Base-by-base conservation (phyloP, 331 rosid genomes). In the Quercus phellos region DNA sequence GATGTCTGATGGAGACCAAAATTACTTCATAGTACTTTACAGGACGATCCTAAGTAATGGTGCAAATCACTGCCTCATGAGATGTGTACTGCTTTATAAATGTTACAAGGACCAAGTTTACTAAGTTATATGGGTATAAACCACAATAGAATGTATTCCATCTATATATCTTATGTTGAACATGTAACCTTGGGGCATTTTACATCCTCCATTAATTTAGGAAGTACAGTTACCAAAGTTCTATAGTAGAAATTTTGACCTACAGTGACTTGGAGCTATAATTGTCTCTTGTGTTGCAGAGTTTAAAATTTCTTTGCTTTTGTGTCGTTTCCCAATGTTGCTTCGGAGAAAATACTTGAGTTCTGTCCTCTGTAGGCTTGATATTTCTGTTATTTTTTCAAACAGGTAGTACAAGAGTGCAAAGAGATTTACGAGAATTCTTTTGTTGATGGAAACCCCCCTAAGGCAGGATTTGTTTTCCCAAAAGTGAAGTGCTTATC, bases 321-420 rank as follows among this genome's bases (percentile, higher is more conserved):
- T 38, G 12, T 8, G 2, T 38, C 0, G 46, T 38, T 38, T 38
- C 46, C 46, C 46, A 38, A 30, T 34, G 12, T 34, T 66, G 51
- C 26, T 18, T 34, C 14, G 10, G 43, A 0, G 11, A 27, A 38
- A 38, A 38, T 38, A 73, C 43, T 38, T 63, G 79, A 69, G 51
- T 64, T 43, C 56, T 55, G 68, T 58, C 42, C 68, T 79, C 29
- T 77, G 43, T 67, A 55, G 26, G 54, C 59, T 27, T 56, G 14
- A 38, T 70, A 1, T 9, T 72, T 46, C 34, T 53, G 30, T 70
- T 64, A 4, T 70, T 63, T 75, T 43, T 79, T 74, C 53, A 11
- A 75, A 68, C 88, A 95, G 99, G 99, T 92, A 29, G 88, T 95
- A 69, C 98, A 91, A 91, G 99, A 95, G 79, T 95, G 99, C 94